phyloP scores from a whole-genome alignment of 768 basidiomycete species.

The Suillus paluster region DNA sequence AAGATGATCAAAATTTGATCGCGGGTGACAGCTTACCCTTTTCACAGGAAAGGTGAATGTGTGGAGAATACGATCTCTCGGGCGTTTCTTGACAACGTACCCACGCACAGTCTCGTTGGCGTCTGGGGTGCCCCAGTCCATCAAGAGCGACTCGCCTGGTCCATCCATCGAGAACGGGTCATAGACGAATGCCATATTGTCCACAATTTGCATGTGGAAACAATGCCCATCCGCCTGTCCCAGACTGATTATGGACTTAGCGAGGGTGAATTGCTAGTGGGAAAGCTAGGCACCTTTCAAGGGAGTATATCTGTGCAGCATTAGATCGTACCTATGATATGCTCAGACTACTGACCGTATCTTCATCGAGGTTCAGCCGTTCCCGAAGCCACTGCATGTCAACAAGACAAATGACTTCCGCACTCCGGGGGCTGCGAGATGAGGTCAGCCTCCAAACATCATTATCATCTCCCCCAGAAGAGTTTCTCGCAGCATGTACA shows the following conservation, averaged over 20 bases:
- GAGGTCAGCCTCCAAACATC: slow-evolving; percentile 47
- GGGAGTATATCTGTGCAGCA: slow-evolving; percentile 28
- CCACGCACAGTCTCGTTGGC: slow-evolving; percentile 37
- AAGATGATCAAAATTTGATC: slow-evolving; percentile 12
- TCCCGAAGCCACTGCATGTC: slow-evolving; percentile 29
- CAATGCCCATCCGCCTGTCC: slow-evolving; percentile 42
- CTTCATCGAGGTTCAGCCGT: slow-evolving; percentile 40
- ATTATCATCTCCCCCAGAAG: slow-evolving; percentile 19
- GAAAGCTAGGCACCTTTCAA: slow-evolving; percentile 28
- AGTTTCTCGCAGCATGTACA: slow-evolving; percentile 10
- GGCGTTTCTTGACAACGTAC: slow-evolving; percentile 37
- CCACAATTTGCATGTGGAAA: slow-evolving; percentile 46
- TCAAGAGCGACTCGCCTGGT: slow-evolving; percentile 44
- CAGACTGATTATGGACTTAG: slow-evolving; percentile 32
- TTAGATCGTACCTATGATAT: slow-evolving; percentile 1
- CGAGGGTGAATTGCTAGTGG: background rate
- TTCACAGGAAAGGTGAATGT: slow-evolving; percentile 54
- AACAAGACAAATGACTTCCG: slow-evolving; percentile 36
- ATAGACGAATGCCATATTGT: slow-evolving; percentile 52
- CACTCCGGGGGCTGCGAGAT: slow-evolving; percentile 40
- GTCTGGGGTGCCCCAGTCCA: slow-evolving; percentile 54
- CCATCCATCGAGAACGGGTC: slow-evolving; percentile 61
- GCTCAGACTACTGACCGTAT: slow-evolving; percentile 40
- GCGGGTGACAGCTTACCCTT: slow-evolving; percentile 39
- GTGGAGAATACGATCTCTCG: slow-evolving; percentile 42